Evolutionary conservation across 2,329 filamentous ascomycete genomes (phyloP).

Genomic region (Penicillium hordei): DNA sequence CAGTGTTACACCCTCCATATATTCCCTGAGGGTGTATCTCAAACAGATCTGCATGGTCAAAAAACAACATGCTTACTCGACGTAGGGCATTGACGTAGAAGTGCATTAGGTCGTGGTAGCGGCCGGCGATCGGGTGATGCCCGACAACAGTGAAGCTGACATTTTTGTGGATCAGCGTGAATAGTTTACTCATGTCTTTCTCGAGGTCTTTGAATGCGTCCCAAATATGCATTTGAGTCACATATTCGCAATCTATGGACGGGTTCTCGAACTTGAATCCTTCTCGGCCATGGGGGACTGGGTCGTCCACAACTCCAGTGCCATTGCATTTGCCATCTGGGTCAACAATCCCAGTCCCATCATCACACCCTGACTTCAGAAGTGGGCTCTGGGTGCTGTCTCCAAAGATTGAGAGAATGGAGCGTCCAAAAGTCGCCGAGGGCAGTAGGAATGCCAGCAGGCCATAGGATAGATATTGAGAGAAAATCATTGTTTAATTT

Average conservation of each 20-base stretch:
- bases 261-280: slow-evolving; percentile 37
- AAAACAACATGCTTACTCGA: slow-evolving; percentile 30
- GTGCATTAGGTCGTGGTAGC: slow-evolving; percentile 34
- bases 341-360: slow-evolving; percentile 30
- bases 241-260: slow-evolving; percentile 32
- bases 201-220: slow-evolving; percentile 35
- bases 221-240: slow-evolving; percentile 35
- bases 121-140: slow-evolving; percentile 35
- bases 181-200: slow-evolving; percentile 34
- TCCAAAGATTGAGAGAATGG: background rate
- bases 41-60: slow-evolving; percentile 32
- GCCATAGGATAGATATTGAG: background rate
- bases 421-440: slow-evolving; percentile 2
- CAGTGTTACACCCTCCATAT: slow-evolving; percentile 34
- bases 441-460: slow-evolving; percentile 6
- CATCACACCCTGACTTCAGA: slow-evolving; percentile 6
- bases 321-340: slow-evolving; percentile 30
- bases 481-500: slow-evolving; percentile 3
- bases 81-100: slow-evolving; percentile 37
- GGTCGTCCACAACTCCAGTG: slow-evolving; percentile 27
- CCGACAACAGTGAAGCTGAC: slow-evolving; percentile 36
- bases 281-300: slow-evolving; percentile 21
- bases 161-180: slow-evolving; percentile 34
- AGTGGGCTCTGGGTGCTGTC: background rate
- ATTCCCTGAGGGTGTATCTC: slow-evolving; percentile 33